Base-by-base conservation (phyloP, 306 rosid genomes). In the Malus sylvestris region DNA sequence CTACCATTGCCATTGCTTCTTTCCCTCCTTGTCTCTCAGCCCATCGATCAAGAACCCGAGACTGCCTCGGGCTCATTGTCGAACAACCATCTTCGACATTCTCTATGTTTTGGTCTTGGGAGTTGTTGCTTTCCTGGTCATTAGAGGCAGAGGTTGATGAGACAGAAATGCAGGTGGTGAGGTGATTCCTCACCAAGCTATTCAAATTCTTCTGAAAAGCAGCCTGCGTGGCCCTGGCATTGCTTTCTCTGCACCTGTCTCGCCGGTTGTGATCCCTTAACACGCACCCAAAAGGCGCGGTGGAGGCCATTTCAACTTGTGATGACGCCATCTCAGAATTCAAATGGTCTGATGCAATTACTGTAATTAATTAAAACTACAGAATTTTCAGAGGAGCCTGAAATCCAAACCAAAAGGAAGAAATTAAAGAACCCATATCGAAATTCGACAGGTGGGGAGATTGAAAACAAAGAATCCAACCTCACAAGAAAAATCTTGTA, bases 201-300 rank as follows among this genome's bases (percentile, higher is more conserved):
- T 84, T 86, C 38, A 88, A 71, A 44, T 89, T 87, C 18, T 79
- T 87, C 16, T 88, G 89, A 27, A 86, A 87, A 57, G 78, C 71
- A 2, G 67, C 88, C 22, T 85, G 78, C 52, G 87, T 81, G 74
- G 71, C 69, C 19, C 73, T 76, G 23, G 73, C 73, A 53, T 75
- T 82, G 76, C 74, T 77, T 20, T 88, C 96, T 33, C 89, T 80
- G 68, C 81, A 82, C 45, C 80, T 81, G 30, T 90, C 91, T 8
- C 89, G 80, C 32, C 78, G 87, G 15, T 86, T 89, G 22, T 81
- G 89, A 69, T 92, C 95, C 74, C 93, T 87, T 38, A 90, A 52
- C 63, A 88, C 90, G 32, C 91, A 90, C 38, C 93, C 89, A 53
- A 92, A 92, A 0, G 97, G 85, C 0, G 93, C 76, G 18, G 97